Evolutionary conservation across 768 basidiomycete genomes (phyloP).

Genomic region (Leccinum olivaceopallidum): DNA sequence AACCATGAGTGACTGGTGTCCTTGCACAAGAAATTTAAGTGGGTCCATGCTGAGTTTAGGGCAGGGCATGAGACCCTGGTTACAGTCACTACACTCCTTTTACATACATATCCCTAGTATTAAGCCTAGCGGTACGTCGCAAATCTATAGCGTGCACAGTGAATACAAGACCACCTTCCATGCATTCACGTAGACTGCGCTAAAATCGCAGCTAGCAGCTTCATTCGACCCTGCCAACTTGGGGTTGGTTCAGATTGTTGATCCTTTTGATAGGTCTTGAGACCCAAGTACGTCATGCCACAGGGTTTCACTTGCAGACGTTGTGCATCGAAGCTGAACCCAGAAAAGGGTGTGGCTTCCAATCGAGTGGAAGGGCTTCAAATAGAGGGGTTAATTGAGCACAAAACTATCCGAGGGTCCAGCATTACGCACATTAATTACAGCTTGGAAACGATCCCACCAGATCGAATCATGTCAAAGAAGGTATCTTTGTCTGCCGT

Average conservation of each 20-base stretch:
- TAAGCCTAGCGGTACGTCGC: neutral
- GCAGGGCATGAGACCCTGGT: slow-evolving; percentile 28
- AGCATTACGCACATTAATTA: slow-evolving; percentile 28
- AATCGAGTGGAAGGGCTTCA: neutral
- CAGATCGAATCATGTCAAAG: slow-evolving; percentile 80
- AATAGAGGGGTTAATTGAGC: neutral
- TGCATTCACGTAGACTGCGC: neutral
- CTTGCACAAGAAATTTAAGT: slow-evolving; percentile 33
- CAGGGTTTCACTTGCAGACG: neutral
- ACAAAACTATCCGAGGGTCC: neutral
- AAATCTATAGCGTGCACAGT: neutral
- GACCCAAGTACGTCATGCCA: neutral
- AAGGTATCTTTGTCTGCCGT: slow-evolving; percentile 71
- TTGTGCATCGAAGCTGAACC: neutral
- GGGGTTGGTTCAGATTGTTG: neutral
- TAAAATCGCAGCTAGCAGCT: no score
- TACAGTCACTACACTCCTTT: neutral
- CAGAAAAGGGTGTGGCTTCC: neutral
- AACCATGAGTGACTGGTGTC: slow-evolving; percentile 32
- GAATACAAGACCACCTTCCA: neutral
- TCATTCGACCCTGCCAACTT: neutral
- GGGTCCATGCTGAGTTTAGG: slow-evolving; percentile 35
- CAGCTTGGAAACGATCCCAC: slow-evolving; percentile 73
- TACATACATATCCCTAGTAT: neutral
- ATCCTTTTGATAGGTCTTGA: neutral